Percentiles rank a stretch among this genome's conserved stretches.
phyloP scores from a whole-genome alignment of 2,329 filamentous ascomycete species.

The Penicillium sp. region DNA sequence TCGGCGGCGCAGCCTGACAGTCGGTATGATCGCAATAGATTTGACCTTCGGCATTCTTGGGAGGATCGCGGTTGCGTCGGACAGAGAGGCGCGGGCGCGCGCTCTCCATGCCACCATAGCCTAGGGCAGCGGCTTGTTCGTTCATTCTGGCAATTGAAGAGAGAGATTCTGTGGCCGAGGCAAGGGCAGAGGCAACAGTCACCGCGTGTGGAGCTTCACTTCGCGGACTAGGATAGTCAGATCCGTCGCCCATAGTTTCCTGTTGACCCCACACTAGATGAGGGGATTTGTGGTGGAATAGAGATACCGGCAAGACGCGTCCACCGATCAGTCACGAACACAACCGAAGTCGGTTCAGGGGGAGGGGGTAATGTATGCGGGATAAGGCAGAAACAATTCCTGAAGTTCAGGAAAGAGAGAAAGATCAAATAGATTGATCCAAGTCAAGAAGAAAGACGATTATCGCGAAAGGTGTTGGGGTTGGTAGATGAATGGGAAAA shows the following conservation, averaged over 20 bases:
- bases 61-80: constrained; percentile 55
- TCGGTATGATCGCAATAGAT: constrained; percentile 73
- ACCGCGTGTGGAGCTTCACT: constrained; percentile 46
- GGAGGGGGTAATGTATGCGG: neutral
- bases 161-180: constrained; percentile 40
- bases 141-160: constrained; percentile 42
- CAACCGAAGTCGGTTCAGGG: neutral
- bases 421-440: neutral
- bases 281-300: constrained; percentile 24
- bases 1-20: constrained; percentile 66
- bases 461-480: neutral
- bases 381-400: neutral
- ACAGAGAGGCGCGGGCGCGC: constrained; percentile 47
- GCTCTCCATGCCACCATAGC: constrained; percentile 35
- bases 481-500: constrained; percentile 4
- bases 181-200: constrained; percentile 38
- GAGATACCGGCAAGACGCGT: constrained; percentile 32
- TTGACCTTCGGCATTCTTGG: constrained; percentile 70
- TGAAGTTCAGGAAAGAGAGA: neutral
- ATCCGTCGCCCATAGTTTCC: constrained; percentile 46
- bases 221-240: constrained; percentile 50
- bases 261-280: constrained; percentile 37
- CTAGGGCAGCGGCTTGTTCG: constrained; percentile 36
- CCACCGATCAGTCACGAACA: constrained; percentile 18
- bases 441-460: neutral